Evolutionary conservation across 2,329 filamentous ascomycete species (phyloP).

Genomic region (Neonectria faginata): DNA sequence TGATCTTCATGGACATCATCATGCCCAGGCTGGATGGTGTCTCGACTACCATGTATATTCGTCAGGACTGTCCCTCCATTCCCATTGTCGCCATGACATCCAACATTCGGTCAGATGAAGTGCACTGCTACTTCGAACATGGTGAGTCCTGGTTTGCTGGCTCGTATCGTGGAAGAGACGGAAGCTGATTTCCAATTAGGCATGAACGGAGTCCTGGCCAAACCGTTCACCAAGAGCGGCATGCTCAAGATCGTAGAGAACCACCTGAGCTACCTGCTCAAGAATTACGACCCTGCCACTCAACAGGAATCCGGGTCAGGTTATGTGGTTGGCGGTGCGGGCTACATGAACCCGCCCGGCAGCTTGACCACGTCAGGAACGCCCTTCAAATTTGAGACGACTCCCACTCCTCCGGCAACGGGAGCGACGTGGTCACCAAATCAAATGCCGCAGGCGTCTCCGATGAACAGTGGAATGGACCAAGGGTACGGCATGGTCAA

Average conservation of each 20-base stretch:
- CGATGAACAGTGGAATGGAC: constrained; percentile 55
- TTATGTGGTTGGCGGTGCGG: constrained; percentile 50
- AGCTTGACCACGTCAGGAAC: constrained; percentile 41
- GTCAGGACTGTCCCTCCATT: constrained; percentile 82
- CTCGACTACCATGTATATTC: constrained; percentile 91
- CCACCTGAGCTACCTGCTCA: constrained; percentile 86
- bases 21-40: constrained; percentile 98
- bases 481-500: constrained; percentile 61
- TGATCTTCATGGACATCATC: constrained; percentile 93
- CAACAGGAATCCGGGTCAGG: constrained; percentile 55
- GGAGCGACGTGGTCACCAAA: constrained; percentile 64
- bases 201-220: constrained; percentile 97
- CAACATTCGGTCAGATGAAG: constrained; percentile 96
- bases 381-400: constrained; percentile 64
- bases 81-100: constrained; percentile 99
- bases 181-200: constrained; percentile 63
- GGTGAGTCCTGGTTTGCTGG: constrained; percentile 67
- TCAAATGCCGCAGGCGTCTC: constrained; percentile 63
- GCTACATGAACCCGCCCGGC: constrained; percentile 51
- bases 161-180: constrained; percentile 23
- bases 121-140: constrained; percentile 96
- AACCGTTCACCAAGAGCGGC: constrained; percentile 92
- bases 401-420: constrained; percentile 64
- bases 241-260: constrained; percentile 89
- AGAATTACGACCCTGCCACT: constrained; percentile 63